Conservation (phyloP, 164 flowering plant species). For the Piper betle region DNA sequence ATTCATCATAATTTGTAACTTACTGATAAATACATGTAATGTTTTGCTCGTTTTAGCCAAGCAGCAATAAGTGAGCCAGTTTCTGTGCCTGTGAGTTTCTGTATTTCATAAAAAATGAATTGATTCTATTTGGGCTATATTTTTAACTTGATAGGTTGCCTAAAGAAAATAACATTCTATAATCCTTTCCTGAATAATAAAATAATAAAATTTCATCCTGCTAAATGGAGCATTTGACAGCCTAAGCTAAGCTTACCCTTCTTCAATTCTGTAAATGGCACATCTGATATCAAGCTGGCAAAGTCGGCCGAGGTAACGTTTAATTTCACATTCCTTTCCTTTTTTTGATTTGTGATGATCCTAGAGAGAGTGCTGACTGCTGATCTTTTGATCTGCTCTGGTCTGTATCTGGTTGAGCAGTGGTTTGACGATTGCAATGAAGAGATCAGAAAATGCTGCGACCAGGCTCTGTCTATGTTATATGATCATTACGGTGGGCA, state of each 20-base stretch:
- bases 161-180: background rate
- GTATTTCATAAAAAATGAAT: background rate
- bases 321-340: background rate
- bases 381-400: background rate
- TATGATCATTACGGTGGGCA: conserved; percentile 51
- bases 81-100: conserved; percentile 17
- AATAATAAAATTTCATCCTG: background rate
- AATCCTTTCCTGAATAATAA: background rate
- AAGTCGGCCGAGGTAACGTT: conserved; percentile 65
- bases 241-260: conserved; percentile 50
- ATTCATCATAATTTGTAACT: background rate
- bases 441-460: conserved; percentile 59
- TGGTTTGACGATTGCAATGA: conserved; percentile 85
- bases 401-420: conserved; percentile 19
- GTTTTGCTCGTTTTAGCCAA: conserved; percentile 37
- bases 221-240: conserved; percentile 21
- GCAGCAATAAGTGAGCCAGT: conserved; percentile 50
- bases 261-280: conserved; percentile 25
- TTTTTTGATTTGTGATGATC: background rate
- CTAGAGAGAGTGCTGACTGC: background rate
- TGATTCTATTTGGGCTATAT: too few species aligned
- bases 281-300: conserved; percentile 47
- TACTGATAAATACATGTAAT: background rate
- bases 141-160: too few species aligned
- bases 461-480: conserved; percentile 43